phyloP scores from a whole-genome alignment of 192 early-diverging fungal species.

The Tieghemiomyces parasiticus region DNA sequence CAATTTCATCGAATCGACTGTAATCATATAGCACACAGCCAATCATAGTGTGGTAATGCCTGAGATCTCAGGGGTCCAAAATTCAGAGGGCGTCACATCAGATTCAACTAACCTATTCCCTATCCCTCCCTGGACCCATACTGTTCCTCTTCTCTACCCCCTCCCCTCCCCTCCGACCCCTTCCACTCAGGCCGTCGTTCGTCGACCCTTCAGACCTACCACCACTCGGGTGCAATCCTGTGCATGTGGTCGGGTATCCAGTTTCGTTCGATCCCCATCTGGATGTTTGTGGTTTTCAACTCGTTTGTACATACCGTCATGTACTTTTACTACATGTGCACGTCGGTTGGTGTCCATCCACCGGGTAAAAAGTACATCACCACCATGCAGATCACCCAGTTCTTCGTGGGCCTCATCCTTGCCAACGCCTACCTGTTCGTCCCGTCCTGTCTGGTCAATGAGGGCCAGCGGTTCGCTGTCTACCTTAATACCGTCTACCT shows the following conservation, averaged over 20 bases:
- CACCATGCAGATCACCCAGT: slow-evolving; percentile 69
- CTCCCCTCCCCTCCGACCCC: too few relatives aligned
- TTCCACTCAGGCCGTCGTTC: slow-evolving; percentile 38
- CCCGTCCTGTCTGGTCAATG: slow-evolving; percentile 34
- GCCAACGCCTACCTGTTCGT: slow-evolving; percentile 53
- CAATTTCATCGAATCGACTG: too few relatives aligned
- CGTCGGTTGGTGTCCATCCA: slow-evolving; percentile 54
- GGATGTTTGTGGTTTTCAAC: slow-evolving; percentile 73
- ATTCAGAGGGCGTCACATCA: too few relatives aligned
- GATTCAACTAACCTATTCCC: too few relatives aligned
- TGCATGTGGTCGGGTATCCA: slow-evolving; percentile 62
- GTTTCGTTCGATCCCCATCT: slow-evolving; percentile 53
- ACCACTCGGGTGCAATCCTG: slow-evolving; percentile 73
- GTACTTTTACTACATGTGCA: slow-evolving; percentile 72
- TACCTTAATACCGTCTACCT: slow-evolving; percentile 51
- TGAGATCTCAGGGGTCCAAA: too few relatives aligned
- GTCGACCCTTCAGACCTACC: slow-evolving; percentile 70
- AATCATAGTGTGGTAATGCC: too few relatives aligned
- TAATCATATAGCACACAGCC: too few relatives aligned
- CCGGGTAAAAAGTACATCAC: slow-evolving; percentile 74
- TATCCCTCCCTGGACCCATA: too few relatives aligned
- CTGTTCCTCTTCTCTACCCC: too few relatives aligned
- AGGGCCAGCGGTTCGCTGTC: slow-evolving; percentile 38
- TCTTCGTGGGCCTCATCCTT: slow-evolving; percentile 52
- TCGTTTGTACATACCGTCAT: slow-evolving; percentile 80